Evolutionary conservation across 2,329 filamentous ascomycete genomes (phyloP).

Genomic region (Coleophoma eucalyptorum): DNA sequence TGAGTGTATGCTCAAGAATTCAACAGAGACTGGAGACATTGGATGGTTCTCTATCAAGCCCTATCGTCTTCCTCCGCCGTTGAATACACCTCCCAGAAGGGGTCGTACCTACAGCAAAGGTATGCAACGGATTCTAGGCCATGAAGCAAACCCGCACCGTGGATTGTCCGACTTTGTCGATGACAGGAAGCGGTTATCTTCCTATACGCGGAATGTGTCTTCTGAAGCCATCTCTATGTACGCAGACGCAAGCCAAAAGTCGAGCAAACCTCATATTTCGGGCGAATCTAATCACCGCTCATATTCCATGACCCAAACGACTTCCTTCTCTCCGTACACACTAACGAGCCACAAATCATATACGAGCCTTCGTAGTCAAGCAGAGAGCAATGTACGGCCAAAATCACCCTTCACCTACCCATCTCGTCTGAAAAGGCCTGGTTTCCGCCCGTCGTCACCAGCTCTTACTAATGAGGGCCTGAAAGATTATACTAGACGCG

Average conservation of each 20-base stretch:
- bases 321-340: constrained; percentile 23
- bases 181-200: constrained; percentile 41
- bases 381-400: constrained; percentile 45
- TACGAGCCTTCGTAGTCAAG: constrained; percentile 43
- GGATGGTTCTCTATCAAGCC: constrained; percentile 54
- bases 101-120: constrained; percentile 11
- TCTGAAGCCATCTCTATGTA: constrained; percentile 56
- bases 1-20: constrained; percentile 63
- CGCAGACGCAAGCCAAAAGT: constrained; percentile 44
- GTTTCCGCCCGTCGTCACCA: constrained; percentile 30
- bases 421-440: constrained; percentile 50
- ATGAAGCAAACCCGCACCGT: constrained; percentile 15
- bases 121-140: constrained; percentile 12
- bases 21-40: constrained; percentile 63
- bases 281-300: constrained; percentile 44
- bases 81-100: constrained; percentile 17
- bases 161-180: constrained; percentile 27
- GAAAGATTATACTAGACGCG: constrained; percentile 26
- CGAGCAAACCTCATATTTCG: constrained; percentile 36
- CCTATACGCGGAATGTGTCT: constrained; percentile 40
- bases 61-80: constrained; percentile 22
- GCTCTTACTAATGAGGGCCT: constrained; percentile 27
- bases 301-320: constrained; percentile 49
- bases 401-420: constrained; percentile 57
- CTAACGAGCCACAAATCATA: constrained; percentile 45